phyloP scores from a whole-genome alignment of 2,329 filamentous ascomycete genomes.

The Periglandula ipomoeae region DNA sequence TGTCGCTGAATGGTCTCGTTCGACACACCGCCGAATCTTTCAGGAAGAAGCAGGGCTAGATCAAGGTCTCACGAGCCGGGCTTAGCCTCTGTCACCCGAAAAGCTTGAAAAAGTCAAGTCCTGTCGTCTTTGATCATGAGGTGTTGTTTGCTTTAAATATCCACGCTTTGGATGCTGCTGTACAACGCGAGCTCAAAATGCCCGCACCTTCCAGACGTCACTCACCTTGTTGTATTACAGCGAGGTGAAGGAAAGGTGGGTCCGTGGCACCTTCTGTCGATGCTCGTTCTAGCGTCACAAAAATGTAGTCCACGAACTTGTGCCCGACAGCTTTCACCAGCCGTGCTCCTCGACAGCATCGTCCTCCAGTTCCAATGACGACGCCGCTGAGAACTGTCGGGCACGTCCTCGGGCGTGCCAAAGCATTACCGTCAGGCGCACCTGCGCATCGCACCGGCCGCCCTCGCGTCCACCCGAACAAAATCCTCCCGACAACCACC shows the following conservation, averaged over 20 bases:
- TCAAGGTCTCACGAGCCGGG: too few species aligned
- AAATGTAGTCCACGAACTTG: not conserved
- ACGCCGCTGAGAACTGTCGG: conserved; percentile 1
- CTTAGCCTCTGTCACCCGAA: too few species aligned
- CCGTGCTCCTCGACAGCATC: not conserved
- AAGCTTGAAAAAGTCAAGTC: too few species aligned
- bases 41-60: too few species aligned
- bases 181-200: too few species aligned
- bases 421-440: not conserved
- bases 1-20: too few species aligned
- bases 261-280: not conserved
- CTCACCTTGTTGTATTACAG: not conserved
- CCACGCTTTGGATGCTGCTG: too few species aligned
- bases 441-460: not conserved
- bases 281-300: not conserved
- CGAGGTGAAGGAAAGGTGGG: too few species aligned
- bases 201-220: not conserved
- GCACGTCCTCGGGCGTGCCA: conserved; percentile 1
- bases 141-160: too few species aligned
- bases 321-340: not conserved
- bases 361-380: not conserved
- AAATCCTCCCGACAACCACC: not conserved
- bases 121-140: too few species aligned
- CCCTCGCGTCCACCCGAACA: not conserved
- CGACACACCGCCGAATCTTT: too few species aligned